Percentiles rank a stretch among this genome's conserved stretches.
phyloP scores from a whole-genome alignment of 768 basidiomycete genomes.

The Peribolospora baueri region DNA sequence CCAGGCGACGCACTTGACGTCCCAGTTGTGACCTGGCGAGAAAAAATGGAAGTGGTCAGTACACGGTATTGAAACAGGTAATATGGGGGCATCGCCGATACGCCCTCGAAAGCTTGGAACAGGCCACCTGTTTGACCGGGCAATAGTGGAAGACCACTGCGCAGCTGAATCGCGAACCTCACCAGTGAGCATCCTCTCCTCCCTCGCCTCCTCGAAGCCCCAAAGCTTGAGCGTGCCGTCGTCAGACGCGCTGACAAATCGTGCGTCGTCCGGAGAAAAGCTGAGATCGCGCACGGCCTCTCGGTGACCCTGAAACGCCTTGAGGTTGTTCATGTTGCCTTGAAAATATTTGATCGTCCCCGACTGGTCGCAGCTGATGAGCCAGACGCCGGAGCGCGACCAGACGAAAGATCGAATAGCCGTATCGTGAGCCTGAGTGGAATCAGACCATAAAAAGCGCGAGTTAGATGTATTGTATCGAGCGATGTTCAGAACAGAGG shows the following conservation, averaged over 20 bases:
- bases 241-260: constrained; percentile 87
- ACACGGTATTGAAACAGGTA: not conserved
- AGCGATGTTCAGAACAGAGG: not conserved
- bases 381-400: constrained; percentile 76
- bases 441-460: not conserved
- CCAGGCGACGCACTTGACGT: constrained; percentile 96
- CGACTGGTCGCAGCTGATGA: constrained; percentile 74
- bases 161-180: constrained; percentile 3
- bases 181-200: constrained; percentile 74
- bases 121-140: no score
- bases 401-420: constrained; percentile 74
- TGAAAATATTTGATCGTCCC: constrained; percentile 98
- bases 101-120: not conserved
- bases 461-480: not conserved
- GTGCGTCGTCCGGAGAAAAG: constrained; percentile 72
- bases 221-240: constrained; percentile 86
- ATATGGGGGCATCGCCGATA: not conserved
- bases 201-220: constrained; percentile 73
- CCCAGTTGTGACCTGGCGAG: constrained; percentile 81
- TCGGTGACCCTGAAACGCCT: constrained; percentile 76
- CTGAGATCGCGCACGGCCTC: constrained; percentile 78
- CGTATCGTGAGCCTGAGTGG: constrained; percentile 52
- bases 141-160: not conserved
- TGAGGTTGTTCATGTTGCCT: constrained; percentile 95
- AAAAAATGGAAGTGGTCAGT: not conserved